These are phyloP conservation scores for Lactarius tabidus DNA, from an alignment of 768 basidiomycete genomes.

Conservation along the genomic window DNA sequence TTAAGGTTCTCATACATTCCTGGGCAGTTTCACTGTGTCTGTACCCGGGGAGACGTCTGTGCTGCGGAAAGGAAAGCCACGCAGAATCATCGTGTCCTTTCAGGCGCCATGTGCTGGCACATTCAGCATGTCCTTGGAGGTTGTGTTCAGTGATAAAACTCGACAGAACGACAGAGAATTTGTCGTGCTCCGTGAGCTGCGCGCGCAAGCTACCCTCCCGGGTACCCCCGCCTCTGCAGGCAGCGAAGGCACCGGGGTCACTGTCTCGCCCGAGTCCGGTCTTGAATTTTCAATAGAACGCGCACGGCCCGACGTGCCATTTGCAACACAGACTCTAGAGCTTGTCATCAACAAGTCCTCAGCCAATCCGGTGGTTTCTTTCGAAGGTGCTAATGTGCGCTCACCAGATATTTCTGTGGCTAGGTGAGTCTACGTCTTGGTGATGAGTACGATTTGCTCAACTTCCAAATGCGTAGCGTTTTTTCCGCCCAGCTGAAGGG, in stretches of 20 bases:
- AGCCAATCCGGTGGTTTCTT: not conserved
- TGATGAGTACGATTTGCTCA: not conserved
- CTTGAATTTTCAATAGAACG: conserved; percentile 13
- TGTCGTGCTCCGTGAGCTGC: conserved; percentile 9
- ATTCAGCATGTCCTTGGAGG: not conserved
- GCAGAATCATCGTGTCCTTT: conserved; percentile 8
- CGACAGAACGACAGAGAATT: not conserved
- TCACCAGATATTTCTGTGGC: not conserved
- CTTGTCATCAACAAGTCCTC: conserved; percentile 12
- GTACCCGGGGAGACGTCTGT: not conserved
- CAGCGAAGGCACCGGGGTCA: conserved; percentile 7
- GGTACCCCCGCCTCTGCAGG: not conserved
- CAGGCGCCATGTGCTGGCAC: conserved; percentile 2
- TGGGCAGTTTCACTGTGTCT: conserved; percentile 7
- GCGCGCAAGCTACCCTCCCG: not conserved
- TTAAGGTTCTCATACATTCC: not conserved
- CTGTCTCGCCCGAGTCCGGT: conserved; percentile 18
- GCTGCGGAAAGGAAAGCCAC: not conserved
- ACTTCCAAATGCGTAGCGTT: not conserved
- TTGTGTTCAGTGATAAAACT: conserved; percentile 7
- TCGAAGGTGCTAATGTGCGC: not conserved
- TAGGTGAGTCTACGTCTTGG: conserved; percentile 2
- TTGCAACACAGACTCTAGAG: not conserved
- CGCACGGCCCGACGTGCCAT: not conserved
- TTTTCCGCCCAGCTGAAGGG: conserved; percentile 16